phyloP scores from a whole-genome alignment of 768 basidiomycete species.

The Russula brevipes region DNA sequence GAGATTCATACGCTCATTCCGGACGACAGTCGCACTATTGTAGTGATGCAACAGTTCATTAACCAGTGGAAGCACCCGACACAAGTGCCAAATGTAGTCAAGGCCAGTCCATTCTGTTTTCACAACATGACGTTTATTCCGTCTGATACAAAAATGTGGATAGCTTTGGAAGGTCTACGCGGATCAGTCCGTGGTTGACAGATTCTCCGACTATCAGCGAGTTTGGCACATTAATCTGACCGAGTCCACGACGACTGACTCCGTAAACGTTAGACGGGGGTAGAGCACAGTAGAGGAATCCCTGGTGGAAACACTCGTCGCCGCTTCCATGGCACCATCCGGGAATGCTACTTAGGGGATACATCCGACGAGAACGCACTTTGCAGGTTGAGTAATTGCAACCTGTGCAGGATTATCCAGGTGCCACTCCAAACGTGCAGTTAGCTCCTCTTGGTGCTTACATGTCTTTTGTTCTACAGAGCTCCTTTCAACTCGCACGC shows the following conservation, averaged over 20 bases:
- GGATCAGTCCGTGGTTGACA: slow-evolving; percentile 12
- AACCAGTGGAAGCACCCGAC: slow-evolving; percentile 26
- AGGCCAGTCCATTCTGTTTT: slow-evolving; percentile 4
- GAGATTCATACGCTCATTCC: not conserved
- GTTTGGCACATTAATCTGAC: not conserved
- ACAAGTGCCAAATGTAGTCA: slow-evolving; percentile 19
- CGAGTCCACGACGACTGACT: not conserved
- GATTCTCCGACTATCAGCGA: slow-evolving; percentile 27
- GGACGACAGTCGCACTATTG: not conserved
- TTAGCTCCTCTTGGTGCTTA: not conserved
- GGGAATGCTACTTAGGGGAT: slow-evolving; percentile 28
- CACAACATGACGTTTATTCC: not conserved
- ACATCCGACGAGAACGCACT: slow-evolving; percentile 13
- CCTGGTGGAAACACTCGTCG: slow-evolving; percentile 26
- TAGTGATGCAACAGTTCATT: slow-evolving; percentile 26
- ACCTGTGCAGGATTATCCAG: slow-evolving; percentile 28
- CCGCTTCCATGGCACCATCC: slow-evolving; percentile 31
- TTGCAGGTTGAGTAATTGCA: slow-evolving; percentile 24
- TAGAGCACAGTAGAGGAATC: slow-evolving; percentile 18
- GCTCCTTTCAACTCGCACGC: slow-evolving; percentile 27
- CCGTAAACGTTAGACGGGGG: slow-evolving; percentile 7
- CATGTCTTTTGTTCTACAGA: slow-evolving; percentile 2
- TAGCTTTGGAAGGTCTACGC: slow-evolving; percentile 29
- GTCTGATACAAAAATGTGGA: not conserved
- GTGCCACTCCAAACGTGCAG: slow-evolving; percentile 2